These are phyloP conservation scores for Asclepias syriaca DNA, from an alignment of 257 asterid genomes.

Conservation along the genomic window DNA sequence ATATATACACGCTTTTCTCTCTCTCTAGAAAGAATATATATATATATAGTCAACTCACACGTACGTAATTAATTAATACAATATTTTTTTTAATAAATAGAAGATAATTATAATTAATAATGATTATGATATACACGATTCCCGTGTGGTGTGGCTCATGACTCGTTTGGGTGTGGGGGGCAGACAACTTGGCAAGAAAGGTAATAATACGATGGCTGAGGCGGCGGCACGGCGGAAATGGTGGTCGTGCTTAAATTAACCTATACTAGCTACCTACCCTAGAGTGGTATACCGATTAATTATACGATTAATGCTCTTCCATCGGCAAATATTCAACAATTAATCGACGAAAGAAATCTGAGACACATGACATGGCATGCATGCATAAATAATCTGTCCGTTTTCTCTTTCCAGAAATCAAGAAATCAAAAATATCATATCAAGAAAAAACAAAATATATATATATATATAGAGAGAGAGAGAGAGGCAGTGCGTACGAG, in stretches of 20 bases:
- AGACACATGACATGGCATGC: slow-evolving; percentile 10
- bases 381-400: slow-evolving; percentile 9
- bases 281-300: not conserved
- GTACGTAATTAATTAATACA: not conserved
- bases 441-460: not conserved
- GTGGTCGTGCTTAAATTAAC: slow-evolving; percentile 6
- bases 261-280: not conserved
- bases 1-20: not conserved
- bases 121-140: not conserved
- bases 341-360: not conserved
- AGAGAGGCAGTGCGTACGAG: slow-evolving; percentile 45
- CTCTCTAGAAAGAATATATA: too few relatives aligned
- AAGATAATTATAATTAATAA: not conserved
- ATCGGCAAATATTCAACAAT: not conserved
- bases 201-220: not conserved
- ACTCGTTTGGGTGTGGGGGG: not conserved
- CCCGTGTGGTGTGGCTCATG: not conserved
- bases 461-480: too few relatives aligned
- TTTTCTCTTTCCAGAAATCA: too few relatives aligned
- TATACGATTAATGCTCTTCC: not conserved
- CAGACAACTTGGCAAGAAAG: not conserved
- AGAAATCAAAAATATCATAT: not conserved
- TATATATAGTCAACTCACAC: not conserved
- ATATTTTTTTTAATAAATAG: not conserved
- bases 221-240: slow-evolving; percentile 9